Base-by-base conservation (phyloP, 495 filamentous ascomycete genomes). In the Neurospora pannonica region DNA sequence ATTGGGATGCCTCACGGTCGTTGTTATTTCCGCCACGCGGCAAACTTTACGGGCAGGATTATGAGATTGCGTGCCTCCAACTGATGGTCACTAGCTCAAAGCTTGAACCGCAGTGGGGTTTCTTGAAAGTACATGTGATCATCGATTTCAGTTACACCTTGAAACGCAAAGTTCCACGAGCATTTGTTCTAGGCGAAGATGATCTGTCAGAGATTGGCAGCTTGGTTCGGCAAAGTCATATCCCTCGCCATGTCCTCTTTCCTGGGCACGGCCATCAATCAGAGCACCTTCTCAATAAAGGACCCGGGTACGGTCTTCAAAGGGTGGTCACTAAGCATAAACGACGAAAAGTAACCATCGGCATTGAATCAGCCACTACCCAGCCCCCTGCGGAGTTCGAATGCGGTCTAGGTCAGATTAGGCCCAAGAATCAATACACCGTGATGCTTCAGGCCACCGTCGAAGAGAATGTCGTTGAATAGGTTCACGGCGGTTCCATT, bases 291-390 rank as follows among this genome's bases (percentile, higher is more conserved):
- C 46, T 54, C 4, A 15, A 54, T 15, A 54, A 54, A 15, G 46
- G 46, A 1, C 21, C 46, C 2, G 10, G 15, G 0, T 54, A 28
- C 11, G 46, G 46, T 11, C 11, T 1, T 24, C 21, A 28, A 15
- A 54, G 13, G 10, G 46, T 54, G 21, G 0, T 28, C 10, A 13
- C 46, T 13, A 0, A 0, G 5, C 0, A 28, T 1, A 28, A 54
- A 2, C 2, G 10, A 28, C 10, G 2, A 28, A 54, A 1, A 28
- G 1, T 54, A 0, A 54, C 5, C 10, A 28, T 28, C 46, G 2
- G 4, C 2, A 15, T 54, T 54, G 46, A 54, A 11, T 2, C 46
- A 1, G 3, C 9, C 0, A 0, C 0, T 0, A 13, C 46, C 5
- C 0, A 24, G 0, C 21, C 46, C 0, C 21, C 4, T 54, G 10